A percentile compares a stretch with the other conserved stretches of the same genome.
Evolutionary conservation across 202 grass and related monocot genomes (phyloP).

Genomic region (Musa balbisiana): DNA sequence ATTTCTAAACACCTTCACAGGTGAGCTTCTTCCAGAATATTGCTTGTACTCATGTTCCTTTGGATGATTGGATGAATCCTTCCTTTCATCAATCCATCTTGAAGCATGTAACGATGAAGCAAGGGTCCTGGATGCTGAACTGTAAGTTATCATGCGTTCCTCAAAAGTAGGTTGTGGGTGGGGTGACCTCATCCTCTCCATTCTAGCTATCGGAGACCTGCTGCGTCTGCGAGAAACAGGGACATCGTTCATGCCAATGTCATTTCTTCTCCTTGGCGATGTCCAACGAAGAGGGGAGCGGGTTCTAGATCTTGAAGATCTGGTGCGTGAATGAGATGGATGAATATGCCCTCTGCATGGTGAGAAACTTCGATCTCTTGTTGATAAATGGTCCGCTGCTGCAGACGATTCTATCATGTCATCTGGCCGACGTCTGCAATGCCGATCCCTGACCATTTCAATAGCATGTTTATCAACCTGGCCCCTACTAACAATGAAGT

Average conservation of each 20-base stretch:
- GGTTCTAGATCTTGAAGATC: slow-evolving; percentile 86
- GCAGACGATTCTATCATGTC: slow-evolving; percentile 31
- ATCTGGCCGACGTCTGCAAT: slow-evolving; percentile 26
- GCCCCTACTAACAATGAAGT: slow-evolving; percentile 32
- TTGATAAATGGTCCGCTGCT: slow-evolving; percentile 27
- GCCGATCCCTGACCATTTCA: slow-evolving; percentile 39
- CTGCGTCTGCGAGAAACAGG: slow-evolving; percentile 41
- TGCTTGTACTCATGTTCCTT: slow-evolving; percentile 40
- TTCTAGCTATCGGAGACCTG: slow-evolving; percentile 44
- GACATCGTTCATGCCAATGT: slow-evolving; percentile 35
- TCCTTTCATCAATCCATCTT: slow-evolving; percentile 76
- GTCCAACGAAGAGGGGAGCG: slow-evolving; percentile 66
- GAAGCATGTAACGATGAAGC: slow-evolving; percentile 40
- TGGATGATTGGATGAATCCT: slow-evolving; percentile 36
- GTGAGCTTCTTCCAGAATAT: slow-evolving; percentile 44
- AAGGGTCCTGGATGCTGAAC: slow-evolving; percentile 35
- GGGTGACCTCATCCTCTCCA: slow-evolving; percentile 45
- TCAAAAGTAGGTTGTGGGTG: slow-evolving; percentile 49
- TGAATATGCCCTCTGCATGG: slow-evolving; percentile 37
- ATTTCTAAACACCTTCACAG: slow-evolving; percentile 32
- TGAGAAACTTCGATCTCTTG: slow-evolving; percentile 46
- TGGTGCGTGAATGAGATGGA: slow-evolving; percentile 45
- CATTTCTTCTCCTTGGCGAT: slow-evolving; percentile 48
- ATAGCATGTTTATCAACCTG: slow-evolving; percentile 37
- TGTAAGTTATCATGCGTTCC: slow-evolving; percentile 41